Base-by-base conservation (phyloP, 805 yeast species). In the Starmerella powellii region DNA sequence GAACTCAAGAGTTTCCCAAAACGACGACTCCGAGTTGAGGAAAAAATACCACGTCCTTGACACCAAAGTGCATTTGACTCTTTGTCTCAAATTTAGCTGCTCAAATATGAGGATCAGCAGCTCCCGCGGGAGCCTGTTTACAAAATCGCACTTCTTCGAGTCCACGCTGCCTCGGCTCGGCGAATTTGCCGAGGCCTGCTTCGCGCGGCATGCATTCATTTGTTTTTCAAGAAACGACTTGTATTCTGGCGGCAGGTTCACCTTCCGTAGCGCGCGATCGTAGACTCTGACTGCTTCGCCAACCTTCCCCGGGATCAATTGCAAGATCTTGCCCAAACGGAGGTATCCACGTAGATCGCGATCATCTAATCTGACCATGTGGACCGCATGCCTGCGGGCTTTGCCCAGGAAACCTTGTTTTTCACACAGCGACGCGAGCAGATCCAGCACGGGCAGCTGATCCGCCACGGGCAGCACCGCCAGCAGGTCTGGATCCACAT, bases 261-360 rank as follows among this genome's bases (percentile, higher is more conserved):
- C 39, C 17, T 36, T 40, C 16, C 16, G 31, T 1, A 50, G 34
- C 1, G 52, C 55, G 3, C 45, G 19, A 31, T 40, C 26, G 34
- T 50, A 51, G 11, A 47, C 42, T 6, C 29, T 30, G n/a, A 34
- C 38, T 8, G 54, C 54, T 12, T 43, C 43, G 8, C 34, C 30
- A 1, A 34, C 31, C 19, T 40, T 34, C 3, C 34, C 46, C n/a
- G 35, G 38, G 3, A 28, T 33, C 30, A 41, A 37, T 19, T 43
- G 50, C 32, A 50, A 40, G 8, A 50, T 32, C 31, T 44, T 46
- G 30, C 54, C 55, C 27, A 51, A 31, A n/a, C 55, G 33, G 11
- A 51, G 37, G 24, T 51, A 51, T 13, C 55, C 55, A 4, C 52
- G 45, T 3, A 40, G 34, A 27, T 51, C 50, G 5, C 31, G 15